Evolutionary conservation across 2,329 filamentous ascomycete species (phyloP), one percentile per base, ranked within the genome.

Genomic region (Epichloe glyceriae): DNA sequence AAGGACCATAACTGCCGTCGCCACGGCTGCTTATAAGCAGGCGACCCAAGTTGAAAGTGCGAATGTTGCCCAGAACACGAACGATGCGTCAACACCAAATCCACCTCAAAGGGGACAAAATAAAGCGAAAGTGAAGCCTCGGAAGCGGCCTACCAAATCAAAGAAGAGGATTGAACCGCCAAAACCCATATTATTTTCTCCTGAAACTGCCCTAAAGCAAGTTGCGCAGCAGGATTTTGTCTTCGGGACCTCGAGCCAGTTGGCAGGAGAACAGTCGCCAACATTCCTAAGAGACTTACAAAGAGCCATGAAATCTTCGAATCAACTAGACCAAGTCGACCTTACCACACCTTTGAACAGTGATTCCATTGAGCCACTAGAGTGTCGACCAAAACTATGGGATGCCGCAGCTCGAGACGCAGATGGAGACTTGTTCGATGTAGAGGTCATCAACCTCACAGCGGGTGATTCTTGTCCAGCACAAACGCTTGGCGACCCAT

Each of bases 221-320:
- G 76, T 85, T 14, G 73, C 78, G 3, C 71, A 76, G 1, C 88
- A 93, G 62, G 80, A 89, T 53, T 86, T 90, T 60, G 68, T 94
- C 0, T 95, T 95, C 66, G 88, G 88, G 1, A 93, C 88, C 0
- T 90, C 85, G 1, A 94, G 88, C 63, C 88, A 95, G 63, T 69
- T 95, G 22, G 84, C 83, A 14, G 70, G 76, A 50, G 85, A 88
- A 51, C 80, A 88, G 37, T 86, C 85, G 0, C 85, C 85, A 0
- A 77, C 76, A 0, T 75, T 82, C 22, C 64, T 86, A 15, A 73
- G 75, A 33, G 76, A 85, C 44, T 65, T 86, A 19, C 80, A 86
- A 49, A 62, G 71, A 49, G 82, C 81, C 1, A 75, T 86, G 55
- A 73, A 73, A 54, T 71, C 70, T 38, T 86, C 83, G 0, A 83